These are phyloP conservation scores for Piloderma croceum DNA, from an alignment of 768 basidiomycete species.

Conservation along the genomic window DNA sequence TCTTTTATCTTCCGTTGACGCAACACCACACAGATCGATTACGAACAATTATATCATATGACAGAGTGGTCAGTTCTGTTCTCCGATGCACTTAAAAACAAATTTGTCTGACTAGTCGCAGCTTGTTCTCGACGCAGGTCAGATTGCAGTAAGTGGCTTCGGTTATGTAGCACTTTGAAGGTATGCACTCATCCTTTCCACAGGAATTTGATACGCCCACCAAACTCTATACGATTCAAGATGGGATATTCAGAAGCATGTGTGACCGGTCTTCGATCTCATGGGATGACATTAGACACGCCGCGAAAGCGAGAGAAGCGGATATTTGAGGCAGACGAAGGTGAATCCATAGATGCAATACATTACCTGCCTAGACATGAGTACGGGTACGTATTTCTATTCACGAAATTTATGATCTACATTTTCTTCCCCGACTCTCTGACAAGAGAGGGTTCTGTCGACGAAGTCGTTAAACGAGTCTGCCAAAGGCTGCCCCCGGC, in stretches of 20 bases:
- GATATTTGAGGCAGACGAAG: too few relatives aligned
- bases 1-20: not conserved
- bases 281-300: slow-evolving; percentile 35
- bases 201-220: slow-evolving; percentile 57
- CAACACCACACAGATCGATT: slow-evolving; percentile 47
- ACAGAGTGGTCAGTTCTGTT: slow-evolving; percentile 60
- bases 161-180: not conserved
- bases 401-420: too few relatives aligned
- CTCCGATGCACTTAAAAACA: too few relatives aligned
- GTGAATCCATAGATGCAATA: too few relatives aligned
- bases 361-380: too few relatives aligned
- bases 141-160: slow-evolving; percentile 26
- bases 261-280: slow-evolving; percentile 52
- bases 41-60: slow-evolving; percentile 62
- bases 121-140: not conserved
- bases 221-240: slow-evolving; percentile 39
- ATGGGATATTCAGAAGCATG: slow-evolving; percentile 57
- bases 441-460: too few relatives aligned
- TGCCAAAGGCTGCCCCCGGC: too few relatives aligned
- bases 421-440: too few relatives aligned
- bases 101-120: too few relatives aligned
- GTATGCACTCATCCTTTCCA: not conserved
- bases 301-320: not conserved
- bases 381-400: too few relatives aligned
- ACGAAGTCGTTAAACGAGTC: too few relatives aligned